phyloP scores from a whole-genome alignment of 2,329 filamentous ascomycete genomes.

The Canariomyces notabilis region DNA sequence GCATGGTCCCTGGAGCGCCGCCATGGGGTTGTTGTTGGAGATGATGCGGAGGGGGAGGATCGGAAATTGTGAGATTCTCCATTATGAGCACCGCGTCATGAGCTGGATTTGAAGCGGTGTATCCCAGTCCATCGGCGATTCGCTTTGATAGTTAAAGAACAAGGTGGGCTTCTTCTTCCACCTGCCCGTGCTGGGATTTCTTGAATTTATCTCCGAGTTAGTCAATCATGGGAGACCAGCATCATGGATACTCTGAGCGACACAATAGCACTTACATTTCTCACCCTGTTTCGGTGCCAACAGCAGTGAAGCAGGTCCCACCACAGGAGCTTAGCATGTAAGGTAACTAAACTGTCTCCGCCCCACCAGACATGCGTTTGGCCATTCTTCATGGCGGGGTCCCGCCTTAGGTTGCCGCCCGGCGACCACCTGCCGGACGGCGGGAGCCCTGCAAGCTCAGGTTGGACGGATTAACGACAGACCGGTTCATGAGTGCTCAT shows the following conservation, averaged over 20 bases:
- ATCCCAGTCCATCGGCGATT: conserved; percentile 12
- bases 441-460: no score
- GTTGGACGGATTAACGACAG: no score
- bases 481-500: no score
- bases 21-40: conserved; percentile 12
- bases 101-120: conserved; percentile 6
- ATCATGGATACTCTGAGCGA: no score
- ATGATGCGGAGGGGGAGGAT: conserved; percentile 22
- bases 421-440: no score
- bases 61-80: conserved; percentile 32
- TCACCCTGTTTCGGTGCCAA: background rate
- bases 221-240: no score
- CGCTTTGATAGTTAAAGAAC: background rate
- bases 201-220: background rate
- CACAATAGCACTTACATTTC: background rate
- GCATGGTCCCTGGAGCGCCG: conserved; percentile 19
- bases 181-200: background rate
- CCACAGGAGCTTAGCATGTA: background rate
- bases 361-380: no score
- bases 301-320: background rate
- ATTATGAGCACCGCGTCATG: conserved; percentile 20
- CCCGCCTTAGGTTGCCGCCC: no score
- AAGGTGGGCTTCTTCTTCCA: background rate
- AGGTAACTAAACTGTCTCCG: no score
- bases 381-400: no score